These are phyloP conservation scores for Apophysomyces ossiformis DNA, from an alignment of 371 early-diverging fungal species.

Conservation along the genomic window DNA sequence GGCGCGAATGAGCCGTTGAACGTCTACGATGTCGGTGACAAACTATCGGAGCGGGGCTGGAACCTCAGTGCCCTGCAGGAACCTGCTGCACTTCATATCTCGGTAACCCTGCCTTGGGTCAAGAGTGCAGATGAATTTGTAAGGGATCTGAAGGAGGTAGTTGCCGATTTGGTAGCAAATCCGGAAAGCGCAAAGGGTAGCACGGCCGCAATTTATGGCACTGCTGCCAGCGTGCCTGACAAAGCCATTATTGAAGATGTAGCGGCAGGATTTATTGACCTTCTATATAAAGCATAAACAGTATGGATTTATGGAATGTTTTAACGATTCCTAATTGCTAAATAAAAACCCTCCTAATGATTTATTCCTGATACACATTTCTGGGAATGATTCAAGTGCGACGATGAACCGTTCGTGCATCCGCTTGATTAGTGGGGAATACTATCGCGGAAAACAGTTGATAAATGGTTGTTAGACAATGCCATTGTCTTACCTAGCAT, in stretches of 20 bases:
- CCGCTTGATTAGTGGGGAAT: slow-evolving; percentile 23
- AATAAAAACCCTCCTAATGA: too few relatives aligned
- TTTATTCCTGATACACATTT: background rate
- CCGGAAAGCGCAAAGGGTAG: slow-evolving; percentile 74
- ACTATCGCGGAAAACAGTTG: slow-evolving; percentile 29
- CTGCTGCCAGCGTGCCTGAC: slow-evolving; percentile 88
- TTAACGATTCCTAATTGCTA: too few relatives aligned
- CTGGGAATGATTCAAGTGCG: background rate
- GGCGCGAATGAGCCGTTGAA: slow-evolving; percentile 69
- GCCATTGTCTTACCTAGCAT: slow-evolving; percentile 51
- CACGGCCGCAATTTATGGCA: slow-evolving; percentile 90
- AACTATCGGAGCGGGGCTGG: slow-evolving; percentile 79
- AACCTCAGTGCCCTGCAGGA: slow-evolving; percentile 87
- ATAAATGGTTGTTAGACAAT: background rate
- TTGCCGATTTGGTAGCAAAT: slow-evolving; percentile 67
- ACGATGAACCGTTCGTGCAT: slow-evolving; percentile 21
- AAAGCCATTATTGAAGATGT: slow-evolving; percentile 85
- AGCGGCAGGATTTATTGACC: slow-evolving; percentile 84
- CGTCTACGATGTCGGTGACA: slow-evolving; percentile 87
- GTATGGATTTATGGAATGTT: too few relatives aligned
- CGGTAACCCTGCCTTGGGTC: slow-evolving; percentile 85
- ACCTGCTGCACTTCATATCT: slow-evolving; percentile 90
- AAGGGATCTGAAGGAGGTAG: slow-evolving; percentile 78
- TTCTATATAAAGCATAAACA: slow-evolving; percentile 74
- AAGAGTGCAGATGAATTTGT: slow-evolving; percentile 76